These are phyloP conservation scores for Kodamaea fukazawae DNA, from an alignment of 805 yeast genomes.

Conservation along the genomic window DNA sequence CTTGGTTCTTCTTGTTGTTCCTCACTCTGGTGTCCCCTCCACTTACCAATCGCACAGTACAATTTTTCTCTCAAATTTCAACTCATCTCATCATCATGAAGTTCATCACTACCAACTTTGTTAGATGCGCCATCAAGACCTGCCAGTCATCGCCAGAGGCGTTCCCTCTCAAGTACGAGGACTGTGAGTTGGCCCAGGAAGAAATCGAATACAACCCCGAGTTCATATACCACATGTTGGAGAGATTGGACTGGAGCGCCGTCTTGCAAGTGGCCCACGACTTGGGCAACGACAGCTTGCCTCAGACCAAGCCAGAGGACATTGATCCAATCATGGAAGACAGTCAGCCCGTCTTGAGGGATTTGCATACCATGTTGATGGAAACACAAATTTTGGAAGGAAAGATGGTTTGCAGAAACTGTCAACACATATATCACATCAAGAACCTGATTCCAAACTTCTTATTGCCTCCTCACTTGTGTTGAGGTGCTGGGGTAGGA, in stretches of 20 bases:
- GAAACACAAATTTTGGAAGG: conserved; percentile 90
- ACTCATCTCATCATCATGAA: conserved; percentile 53
- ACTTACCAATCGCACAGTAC: no score
- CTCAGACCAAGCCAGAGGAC: conserved; percentile 53
- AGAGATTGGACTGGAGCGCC: conserved; percentile 87
- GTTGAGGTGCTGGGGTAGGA: conserved; percentile 29
- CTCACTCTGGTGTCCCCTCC: no score
- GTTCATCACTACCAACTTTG: conserved; percentile 92
- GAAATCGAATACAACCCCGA: conserved; percentile 81
- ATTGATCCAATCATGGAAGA: conserved; percentile 54
- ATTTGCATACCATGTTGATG: conserved; percentile 71
- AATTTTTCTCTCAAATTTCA: no score
- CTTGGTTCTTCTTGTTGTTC: no score
- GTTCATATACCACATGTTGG: conserved; percentile 71
- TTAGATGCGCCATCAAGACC: conserved; percentile 82
- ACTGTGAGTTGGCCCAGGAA: conserved; percentile 70
- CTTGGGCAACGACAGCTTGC: conserved; percentile 35
- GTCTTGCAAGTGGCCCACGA: conserved; percentile 73
- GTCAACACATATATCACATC: conserved; percentile 84
- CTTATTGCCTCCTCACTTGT: conserved; percentile 90
- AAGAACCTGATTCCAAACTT: conserved; percentile 94
- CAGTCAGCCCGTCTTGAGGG: conserved; percentile 56
- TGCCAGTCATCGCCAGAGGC: conserved; percentile 74
- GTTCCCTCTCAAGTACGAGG: conserved; percentile 73
- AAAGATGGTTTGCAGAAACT: conserved; percentile 80